Evolutionary conservation across 148 eudicot species (phyloP), one percentile per base, ranked within the genome.

Genomic region (Diospyros lotus): DNA sequence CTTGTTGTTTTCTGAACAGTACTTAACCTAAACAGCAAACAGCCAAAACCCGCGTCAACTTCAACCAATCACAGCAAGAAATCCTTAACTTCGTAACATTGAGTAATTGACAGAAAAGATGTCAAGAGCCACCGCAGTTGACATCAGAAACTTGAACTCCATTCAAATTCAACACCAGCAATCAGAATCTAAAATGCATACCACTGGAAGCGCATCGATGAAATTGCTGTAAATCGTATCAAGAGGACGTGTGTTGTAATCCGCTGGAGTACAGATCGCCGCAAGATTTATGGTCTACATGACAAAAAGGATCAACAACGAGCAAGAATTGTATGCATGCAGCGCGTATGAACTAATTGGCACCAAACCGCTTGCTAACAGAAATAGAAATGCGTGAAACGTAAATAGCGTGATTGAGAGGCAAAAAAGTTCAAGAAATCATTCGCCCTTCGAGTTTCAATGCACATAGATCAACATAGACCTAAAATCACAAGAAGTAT

Each of bases 131-230:
- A 13, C 61, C 70, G 18, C 77, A 13, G 38, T 14, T 66, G 41
- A 50, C 56, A 46, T 50, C 67, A 9, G 56, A 43, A 10, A 4
- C 18, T 43, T 1, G 15, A 13, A 50, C 18, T 12, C 11, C 58
- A 68, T 51, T 2, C 17, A 52, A 38, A 52, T 4, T 58, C 6
- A n/a, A 45, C 41, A 44, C 38, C 12, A 46, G 7, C 11, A 10
- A 67, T 69, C 45, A 43, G 3, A 56, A 56, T 69, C 71, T 28
- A 60, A 77, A 71, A 74, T 69, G 17, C 89, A 75, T 91, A 95
- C 99, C 97, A 95, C 99, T 62, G 99, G 99, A 46, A 95, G 90
- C n/a, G 97, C 99, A 89, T 95, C 99, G 51, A 92, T 92, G 93
- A 95, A 95, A 73, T 95, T 95, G 89, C 99, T 95, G 91, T 95